phyloP scores from a whole-genome alignment of 805 yeast species.

The Ogataea trehalophila region DNA sequence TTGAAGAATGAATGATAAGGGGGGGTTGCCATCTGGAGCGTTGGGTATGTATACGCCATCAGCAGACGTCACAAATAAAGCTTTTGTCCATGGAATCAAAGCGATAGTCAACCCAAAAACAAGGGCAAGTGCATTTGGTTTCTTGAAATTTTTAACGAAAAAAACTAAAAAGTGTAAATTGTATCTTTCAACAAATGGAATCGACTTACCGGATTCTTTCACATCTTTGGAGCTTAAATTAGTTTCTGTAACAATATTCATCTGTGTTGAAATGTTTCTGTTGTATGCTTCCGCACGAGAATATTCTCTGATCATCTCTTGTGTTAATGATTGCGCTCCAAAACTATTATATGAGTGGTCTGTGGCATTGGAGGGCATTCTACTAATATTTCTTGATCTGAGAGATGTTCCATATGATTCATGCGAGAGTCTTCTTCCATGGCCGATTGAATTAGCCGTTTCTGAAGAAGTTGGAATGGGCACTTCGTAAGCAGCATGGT shows the following conservation, averaged over 20 bases:
- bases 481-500: slow-evolving; percentile 1
- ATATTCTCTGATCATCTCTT: slow-evolving; percentile 31
- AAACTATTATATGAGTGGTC: slow-evolving; percentile 2
- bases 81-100: slow-evolving; percentile 51
- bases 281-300: slow-evolving; percentile 32
- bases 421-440: neutral
- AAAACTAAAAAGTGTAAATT: slow-evolving; percentile 27
- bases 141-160: slow-evolving; percentile 39
- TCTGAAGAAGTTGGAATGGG: neutral
- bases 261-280: slow-evolving; percentile 21
- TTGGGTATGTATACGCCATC: slow-evolving; percentile 25
- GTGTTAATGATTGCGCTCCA: slow-evolving; percentile 21
- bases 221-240: slow-evolving; percentile 25
- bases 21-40: slow-evolving; percentile 49
- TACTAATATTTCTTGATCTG: slow-evolving; percentile 4
- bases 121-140: slow-evolving; percentile 46
- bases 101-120: slow-evolving; percentile 43
- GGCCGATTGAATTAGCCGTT: neutral
- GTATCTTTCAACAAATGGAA: slow-evolving; percentile 27
- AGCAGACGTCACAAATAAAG: slow-evolving; percentile 36
- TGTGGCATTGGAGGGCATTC: slow-evolving; percentile 4
- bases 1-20: slow-evolving; percentile 50
- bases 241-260: slow-evolving; percentile 32
- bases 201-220: slow-evolving; percentile 18
- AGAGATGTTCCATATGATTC: slow-evolving; percentile 1